Conservation (phyloP, 2,329 filamentous ascomycete species). For the Colletotrichum sp. region DNA sequence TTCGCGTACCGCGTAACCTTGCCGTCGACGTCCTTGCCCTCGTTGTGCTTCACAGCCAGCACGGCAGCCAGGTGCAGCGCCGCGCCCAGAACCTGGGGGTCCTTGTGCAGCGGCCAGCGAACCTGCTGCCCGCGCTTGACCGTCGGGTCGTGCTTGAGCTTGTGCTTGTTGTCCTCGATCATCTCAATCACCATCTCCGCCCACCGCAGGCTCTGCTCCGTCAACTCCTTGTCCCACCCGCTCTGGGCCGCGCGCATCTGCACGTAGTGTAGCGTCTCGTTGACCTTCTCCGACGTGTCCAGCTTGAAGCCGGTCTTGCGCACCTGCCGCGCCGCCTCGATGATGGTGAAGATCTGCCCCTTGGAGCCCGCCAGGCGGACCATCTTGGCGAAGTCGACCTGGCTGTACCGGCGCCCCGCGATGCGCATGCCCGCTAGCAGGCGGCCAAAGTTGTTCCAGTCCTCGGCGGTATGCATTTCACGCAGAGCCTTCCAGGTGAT, state of each 20-base stretch:
- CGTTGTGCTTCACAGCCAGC: constrained; percentile 38
- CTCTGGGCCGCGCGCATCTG: constrained; percentile 46
- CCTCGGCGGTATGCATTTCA: constrained; percentile 51
- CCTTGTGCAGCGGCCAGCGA: constrained; percentile 35
- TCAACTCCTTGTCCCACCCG: constrained; percentile 37
- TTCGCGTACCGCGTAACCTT: constrained; percentile 41
- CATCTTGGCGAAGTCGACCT: constrained; percentile 40
- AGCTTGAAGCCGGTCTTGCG: constrained; percentile 52
- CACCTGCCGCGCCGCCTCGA: constrained; percentile 55
- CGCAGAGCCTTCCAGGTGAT: constrained; percentile 41
- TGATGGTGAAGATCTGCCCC: constrained; percentile 48
- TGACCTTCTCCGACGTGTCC: constrained; percentile 43
- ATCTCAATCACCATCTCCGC: constrained; percentile 54
- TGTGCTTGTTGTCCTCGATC: constrained; percentile 48
- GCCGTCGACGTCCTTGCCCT: constrained; percentile 32
- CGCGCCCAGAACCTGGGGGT: constrained; percentile 48
- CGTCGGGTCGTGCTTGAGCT: background rate
- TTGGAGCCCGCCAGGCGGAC: constrained; percentile 43
- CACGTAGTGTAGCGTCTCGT: constrained; percentile 40
- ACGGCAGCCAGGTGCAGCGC: constrained; percentile 48
- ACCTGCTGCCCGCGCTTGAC: background rate
- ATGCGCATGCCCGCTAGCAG: constrained; percentile 56
- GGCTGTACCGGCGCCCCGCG: constrained; percentile 41
- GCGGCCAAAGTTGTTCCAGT: constrained; percentile 58
- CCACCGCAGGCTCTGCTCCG: constrained; percentile 49